A percentile compares a stretch with the other conserved stretches of the same genome.
These are phyloP conservation scores for Bothriochloa decipiens DNA, from an alignment of 176 grass and related monocot species.

Conservation along the genomic window DNA sequence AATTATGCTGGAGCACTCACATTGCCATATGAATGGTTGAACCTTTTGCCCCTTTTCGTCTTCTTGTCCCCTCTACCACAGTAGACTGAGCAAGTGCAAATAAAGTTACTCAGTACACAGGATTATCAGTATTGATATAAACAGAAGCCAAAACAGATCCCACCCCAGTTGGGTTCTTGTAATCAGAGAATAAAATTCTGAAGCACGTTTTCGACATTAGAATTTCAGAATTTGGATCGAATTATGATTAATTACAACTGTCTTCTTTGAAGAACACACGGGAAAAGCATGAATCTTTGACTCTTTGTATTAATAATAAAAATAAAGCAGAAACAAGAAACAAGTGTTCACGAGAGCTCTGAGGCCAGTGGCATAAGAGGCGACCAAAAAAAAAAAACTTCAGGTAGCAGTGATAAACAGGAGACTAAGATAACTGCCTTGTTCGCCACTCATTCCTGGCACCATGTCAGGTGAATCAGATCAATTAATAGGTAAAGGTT, in stretches of 20 bases:
- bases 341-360: neutral
- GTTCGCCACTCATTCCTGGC: neutral
- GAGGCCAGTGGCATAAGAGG: neutral
- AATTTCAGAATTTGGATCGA: neutral
- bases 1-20: slow-evolving; percentile 39
- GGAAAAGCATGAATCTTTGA: neutral
- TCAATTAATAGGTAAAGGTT: neutral
- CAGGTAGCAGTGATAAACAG: neutral
- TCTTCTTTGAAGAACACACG: neutral
- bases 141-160: neutral
- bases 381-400: neutral
- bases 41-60: slow-evolving; percentile 73
- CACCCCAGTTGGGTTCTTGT: neutral
- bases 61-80: slow-evolving; percentile 83
- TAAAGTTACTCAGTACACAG: neutral
- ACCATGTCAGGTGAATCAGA: neutral
- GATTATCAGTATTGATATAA: neutral
- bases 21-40: slow-evolving; percentile 81
- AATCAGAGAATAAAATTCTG: neutral
- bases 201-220: neutral
- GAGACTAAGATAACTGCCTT: neutral
- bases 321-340: neutral
- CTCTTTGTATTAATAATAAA: neutral
- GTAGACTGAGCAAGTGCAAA: slow-evolving; percentile 50
- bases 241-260: too few species aligned